Percentiles rank a stretch among this genome's conserved stretches.
phyloP scores from a whole-genome alignment of 2,329 filamentous ascomycete species.

The Eutypella sp. region DNA sequence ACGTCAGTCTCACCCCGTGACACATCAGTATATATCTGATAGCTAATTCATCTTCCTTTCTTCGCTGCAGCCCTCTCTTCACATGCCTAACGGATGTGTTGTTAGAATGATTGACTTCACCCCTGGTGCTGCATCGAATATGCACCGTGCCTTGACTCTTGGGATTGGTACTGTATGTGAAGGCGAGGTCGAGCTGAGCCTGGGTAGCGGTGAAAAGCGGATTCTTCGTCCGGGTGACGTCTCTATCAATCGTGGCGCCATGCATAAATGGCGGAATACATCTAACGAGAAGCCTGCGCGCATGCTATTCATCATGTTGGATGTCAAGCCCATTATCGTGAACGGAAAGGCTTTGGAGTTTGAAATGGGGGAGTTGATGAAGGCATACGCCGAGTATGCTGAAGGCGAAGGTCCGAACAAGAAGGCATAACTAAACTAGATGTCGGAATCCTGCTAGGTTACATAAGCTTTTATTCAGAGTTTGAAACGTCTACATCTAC shows the following conservation, averaged over 20 bases:
- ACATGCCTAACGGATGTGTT: not conserved
- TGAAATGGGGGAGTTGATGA: not conserved
- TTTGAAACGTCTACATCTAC: too few species aligned
- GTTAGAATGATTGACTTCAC: constrained; percentile 13
- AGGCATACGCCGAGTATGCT: not conserved
- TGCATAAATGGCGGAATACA: not conserved
- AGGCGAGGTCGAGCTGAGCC: constrained; percentile 7
- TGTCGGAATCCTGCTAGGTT: too few species aligned
- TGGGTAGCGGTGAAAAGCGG: constrained; percentile 10
- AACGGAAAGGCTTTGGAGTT: not conserved
- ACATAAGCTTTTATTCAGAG: not conserved
- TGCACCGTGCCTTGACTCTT: constrained; percentile 9
- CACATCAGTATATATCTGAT: not conserved
- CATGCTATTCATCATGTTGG: not conserved
- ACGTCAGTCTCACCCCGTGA: not conserved
- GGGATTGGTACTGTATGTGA: constrained; percentile 12
- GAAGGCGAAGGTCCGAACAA: not conserved
- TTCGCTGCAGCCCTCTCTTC: not conserved
- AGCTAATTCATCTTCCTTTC: not conserved
- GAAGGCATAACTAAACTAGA: not conserved
- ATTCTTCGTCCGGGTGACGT: constrained; percentile 8
- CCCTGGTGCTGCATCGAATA: constrained; percentile 6
- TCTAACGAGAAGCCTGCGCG: not conserved
- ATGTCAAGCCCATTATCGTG: not conserved
- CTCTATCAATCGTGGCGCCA: not conserved